These are phyloP conservation scores for Kandelia obovata DNA, from an alignment of 345 rosid genomes.

Conservation along the genomic window DNA sequence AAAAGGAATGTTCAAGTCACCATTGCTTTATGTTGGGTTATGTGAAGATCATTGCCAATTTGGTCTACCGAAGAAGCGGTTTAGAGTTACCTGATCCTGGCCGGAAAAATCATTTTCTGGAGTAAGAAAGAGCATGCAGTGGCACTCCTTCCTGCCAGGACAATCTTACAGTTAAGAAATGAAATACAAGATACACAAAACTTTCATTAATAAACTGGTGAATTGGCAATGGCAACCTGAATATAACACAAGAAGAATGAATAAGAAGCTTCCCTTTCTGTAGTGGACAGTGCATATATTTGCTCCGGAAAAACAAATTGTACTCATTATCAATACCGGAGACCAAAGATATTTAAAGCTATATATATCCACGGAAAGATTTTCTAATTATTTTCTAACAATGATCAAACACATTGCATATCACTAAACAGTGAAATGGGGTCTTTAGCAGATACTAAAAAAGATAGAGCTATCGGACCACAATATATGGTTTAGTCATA, in stretches of 20 bases:
- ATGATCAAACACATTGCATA: too few relatives aligned
- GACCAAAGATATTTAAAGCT: not conserved
- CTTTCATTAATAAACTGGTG: not conserved
- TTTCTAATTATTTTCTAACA: too few relatives aligned
- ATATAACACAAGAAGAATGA: not conserved
- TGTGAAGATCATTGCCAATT: not conserved
- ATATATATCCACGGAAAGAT: too few relatives aligned
- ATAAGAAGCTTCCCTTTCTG: not conserved
- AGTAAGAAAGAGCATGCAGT: conserved; percentile 97
- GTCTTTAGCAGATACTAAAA: too few relatives aligned
- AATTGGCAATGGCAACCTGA: not conserved
- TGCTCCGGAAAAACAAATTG: not conserved
- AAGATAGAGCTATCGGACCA: too few relatives aligned
- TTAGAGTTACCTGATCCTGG: conserved; percentile 64
- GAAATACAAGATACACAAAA: not conserved
- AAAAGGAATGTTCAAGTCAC: too few relatives aligned
- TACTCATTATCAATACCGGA: not conserved
- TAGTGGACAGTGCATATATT: not conserved
- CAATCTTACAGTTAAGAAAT: conserved; percentile 6
- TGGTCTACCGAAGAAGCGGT: not conserved
- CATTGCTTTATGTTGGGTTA: not conserved
- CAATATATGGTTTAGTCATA: too few relatives aligned
- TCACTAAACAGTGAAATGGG: too few relatives aligned
- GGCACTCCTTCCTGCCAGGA: conserved; percentile 90
- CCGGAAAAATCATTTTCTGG: conserved; percentile 97